These are phyloP conservation scores for Apiospora saccharicola DNA, from an alignment of 2,329 filamentous ascomycete genomes.

Conservation along the genomic window DNA sequence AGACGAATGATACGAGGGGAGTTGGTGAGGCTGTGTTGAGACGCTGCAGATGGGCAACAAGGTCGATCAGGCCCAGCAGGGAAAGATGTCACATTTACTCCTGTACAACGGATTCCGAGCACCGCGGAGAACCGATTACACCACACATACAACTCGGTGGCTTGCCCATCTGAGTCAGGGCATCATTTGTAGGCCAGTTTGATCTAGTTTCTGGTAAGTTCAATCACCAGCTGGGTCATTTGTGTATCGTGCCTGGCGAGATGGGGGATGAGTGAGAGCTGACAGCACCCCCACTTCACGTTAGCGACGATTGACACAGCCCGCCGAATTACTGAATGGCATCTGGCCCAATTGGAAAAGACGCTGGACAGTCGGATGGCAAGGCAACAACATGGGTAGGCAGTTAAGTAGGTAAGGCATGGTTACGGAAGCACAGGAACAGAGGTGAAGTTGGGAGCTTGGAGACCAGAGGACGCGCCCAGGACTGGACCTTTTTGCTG, in stretches of 20 bases:
- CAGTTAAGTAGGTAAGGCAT: too few species aligned
- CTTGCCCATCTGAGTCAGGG: not conserved
- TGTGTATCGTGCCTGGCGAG: not conserved
- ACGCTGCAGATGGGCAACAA: not conserved
- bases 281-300: not conserved
- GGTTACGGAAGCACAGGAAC: not conserved
- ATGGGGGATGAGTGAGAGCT: not conserved
- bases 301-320: conserved; percentile 9
- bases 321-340: not conserved
- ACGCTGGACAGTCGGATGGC: not conserved
- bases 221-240: not conserved
- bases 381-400: not conserved
- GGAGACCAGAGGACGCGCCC: not conserved
- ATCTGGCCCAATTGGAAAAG: not conserved
- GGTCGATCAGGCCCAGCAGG: not conserved
- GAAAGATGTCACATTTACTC: not conserved
- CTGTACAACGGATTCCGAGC: not conserved
- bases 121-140: not conserved
- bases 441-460: not conserved
- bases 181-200: not conserved
- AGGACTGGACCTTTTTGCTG: not conserved
- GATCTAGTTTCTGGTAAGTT: not conserved
- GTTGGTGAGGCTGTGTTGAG: conserved; percentile 13
- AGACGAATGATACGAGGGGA: not conserved
- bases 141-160: not conserved